Evolutionary conservation across 2,329 filamentous ascomycete species (phyloP).

Genomic region (Fusarium sublunatum): DNA sequence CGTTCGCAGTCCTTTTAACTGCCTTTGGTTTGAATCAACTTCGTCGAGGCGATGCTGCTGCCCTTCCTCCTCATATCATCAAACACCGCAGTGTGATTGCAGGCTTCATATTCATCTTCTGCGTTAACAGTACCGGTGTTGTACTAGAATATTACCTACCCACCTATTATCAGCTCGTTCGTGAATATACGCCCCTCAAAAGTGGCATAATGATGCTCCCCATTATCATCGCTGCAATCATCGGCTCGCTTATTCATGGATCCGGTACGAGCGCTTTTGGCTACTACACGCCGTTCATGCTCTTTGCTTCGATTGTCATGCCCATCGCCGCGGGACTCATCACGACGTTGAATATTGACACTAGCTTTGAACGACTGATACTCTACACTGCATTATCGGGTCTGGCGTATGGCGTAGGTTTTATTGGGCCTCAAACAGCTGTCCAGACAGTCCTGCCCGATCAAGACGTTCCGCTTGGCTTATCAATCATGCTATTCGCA

Average conservation of each 20-base stretch:
- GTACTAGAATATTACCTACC: slow-evolving; percentile 52
- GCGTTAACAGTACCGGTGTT: slow-evolving; percentile 50
- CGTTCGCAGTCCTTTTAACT: not conserved
- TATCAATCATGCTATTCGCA: slow-evolving; percentile 40
- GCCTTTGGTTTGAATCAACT: not conserved
- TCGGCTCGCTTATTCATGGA: slow-evolving; percentile 24
- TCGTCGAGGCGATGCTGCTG: slow-evolving; percentile 44
- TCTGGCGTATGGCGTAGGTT: slow-evolving; percentile 25
- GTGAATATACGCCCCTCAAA: slow-evolving; percentile 51
- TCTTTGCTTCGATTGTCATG: slow-evolving; percentile 22
- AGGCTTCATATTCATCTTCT: slow-evolving; percentile 50
- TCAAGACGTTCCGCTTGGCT: slow-evolving; percentile 27
- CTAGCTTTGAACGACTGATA: slow-evolving; percentile 7
- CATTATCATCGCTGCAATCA: slow-evolving; percentile 19
- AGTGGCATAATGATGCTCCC: slow-evolving; percentile 45
- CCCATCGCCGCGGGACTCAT: slow-evolving; percentile 14
- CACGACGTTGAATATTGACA: slow-evolving; percentile 18
- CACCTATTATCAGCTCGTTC: slow-evolving; percentile 57
- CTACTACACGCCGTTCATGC: slow-evolving; percentile 30
- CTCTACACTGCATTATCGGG: slow-evolving; percentile 16
- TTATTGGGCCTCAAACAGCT: slow-evolving; percentile 24
- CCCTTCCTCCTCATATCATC: slow-evolving; percentile 56
- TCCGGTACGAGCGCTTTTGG: slow-evolving; percentile 19
- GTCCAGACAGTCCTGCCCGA: slow-evolving; percentile 13
- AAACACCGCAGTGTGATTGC: slow-evolving; percentile 53